phyloP scores from a whole-genome alignment of 108 stramenopile genomes.

The Nannochloropsis gaditana region DNA sequence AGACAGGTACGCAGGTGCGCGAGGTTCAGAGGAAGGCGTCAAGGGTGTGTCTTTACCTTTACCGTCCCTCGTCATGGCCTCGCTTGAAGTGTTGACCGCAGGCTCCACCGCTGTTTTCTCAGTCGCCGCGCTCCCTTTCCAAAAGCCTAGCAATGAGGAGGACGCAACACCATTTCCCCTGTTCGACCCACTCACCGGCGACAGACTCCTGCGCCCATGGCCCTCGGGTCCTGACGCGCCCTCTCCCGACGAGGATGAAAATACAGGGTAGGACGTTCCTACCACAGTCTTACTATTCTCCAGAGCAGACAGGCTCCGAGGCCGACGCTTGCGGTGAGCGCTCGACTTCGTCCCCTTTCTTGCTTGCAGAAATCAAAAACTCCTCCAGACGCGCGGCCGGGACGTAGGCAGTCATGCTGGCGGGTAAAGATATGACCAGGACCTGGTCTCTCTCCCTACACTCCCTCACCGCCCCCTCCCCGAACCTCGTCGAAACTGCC shows the following conservation, averaged over 20 bases:
- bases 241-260: not conserved
- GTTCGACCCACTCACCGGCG: not conserved
- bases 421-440: not conserved
- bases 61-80: too few relatives aligned
- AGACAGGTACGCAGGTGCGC: too few relatives aligned
- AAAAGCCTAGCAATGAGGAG: slow-evolving; percentile 11
- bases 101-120: not conserved
- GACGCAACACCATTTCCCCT: not conserved
- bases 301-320: not conserved
- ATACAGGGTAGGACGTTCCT: not conserved
- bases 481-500: not conserved
- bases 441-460: not conserved
- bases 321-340: not conserved
- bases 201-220: not conserved
- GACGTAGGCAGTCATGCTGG: not conserved
- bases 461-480: not conserved
- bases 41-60: too few relatives aligned
- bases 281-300: not conserved
- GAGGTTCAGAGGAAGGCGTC: too few relatives aligned
- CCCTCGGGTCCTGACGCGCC: not conserved
- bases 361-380: not conserved
- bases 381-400: not conserved
- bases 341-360: not conserved
- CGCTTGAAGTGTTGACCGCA: not conserved
- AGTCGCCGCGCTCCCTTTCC: not conserved